Evolutionary conservation across 441 rosid species (phyloP).

Genomic region (Erysimum pusillum): DNA sequence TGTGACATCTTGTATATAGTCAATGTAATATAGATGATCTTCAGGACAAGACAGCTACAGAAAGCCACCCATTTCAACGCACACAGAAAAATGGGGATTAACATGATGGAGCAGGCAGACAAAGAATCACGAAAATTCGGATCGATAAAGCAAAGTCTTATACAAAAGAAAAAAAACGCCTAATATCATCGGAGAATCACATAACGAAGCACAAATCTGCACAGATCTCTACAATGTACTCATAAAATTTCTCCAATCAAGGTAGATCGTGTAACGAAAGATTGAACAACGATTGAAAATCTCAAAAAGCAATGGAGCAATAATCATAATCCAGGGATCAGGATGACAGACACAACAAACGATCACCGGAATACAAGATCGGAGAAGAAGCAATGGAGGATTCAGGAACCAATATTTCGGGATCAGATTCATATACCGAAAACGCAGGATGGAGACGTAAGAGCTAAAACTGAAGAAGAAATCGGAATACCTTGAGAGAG

Average conservation of each 20-base stretch:
- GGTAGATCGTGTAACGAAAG: not conserved
- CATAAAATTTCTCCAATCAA: not conserved
- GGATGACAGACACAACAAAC: slow-evolving; percentile 9
- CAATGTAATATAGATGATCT: not conserved
- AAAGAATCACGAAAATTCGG: not conserved
- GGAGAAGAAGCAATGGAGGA: slow-evolving; percentile 32
- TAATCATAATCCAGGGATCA: slow-evolving; percentile 13
- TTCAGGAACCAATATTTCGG: not conserved
- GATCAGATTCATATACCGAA: not conserved
- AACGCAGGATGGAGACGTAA: slow-evolving; percentile 5
- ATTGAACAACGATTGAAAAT: slow-evolving; percentile 13
- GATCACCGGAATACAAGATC: slow-evolving; percentile 13
- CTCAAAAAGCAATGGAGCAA: not conserved
- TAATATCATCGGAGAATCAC: not conserved
- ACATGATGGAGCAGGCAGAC: not conserved
- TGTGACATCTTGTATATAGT: not conserved
- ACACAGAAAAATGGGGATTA: not conserved
- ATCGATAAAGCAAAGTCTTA: slow-evolving; percentile 13
- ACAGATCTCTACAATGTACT: slow-evolving; percentile 37
- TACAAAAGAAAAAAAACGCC: not conserved
- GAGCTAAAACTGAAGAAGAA: not conserved
- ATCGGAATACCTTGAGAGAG: slow-evolving; percentile 26
- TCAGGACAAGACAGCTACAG: slow-evolving; percentile 7
- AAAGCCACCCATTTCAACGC: not conserved
- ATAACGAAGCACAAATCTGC: slow-evolving; percentile 6